Evolutionary conservation across 495 filamentous ascomycete species (phyloP).

Genomic region (Xylaria intraflava): DNA sequence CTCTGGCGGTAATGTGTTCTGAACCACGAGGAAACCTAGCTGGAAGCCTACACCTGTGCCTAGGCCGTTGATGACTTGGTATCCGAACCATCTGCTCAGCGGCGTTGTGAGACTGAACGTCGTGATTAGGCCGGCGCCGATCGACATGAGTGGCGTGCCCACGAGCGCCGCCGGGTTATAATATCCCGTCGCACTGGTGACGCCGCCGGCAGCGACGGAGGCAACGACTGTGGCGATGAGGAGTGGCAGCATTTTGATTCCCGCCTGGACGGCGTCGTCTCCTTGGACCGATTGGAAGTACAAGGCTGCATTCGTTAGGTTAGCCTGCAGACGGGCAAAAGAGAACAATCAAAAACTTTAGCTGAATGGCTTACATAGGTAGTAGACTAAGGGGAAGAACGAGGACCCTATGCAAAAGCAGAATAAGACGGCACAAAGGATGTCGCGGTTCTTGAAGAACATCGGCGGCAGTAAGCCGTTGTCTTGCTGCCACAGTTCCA

Average conservation of each 20-base stretch:
- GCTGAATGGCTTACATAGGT: constrained; percentile 47
- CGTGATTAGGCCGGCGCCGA: constrained; percentile 46
- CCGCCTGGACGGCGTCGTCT: constrained; percentile 62
- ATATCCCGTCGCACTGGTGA: constrained; percentile 43
- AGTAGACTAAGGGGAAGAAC: constrained; percentile 65
- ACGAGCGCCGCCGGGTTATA: constrained; percentile 46
- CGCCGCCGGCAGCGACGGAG: constrained; percentile 35
- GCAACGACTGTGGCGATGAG: constrained; percentile 60
- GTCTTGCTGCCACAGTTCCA: constrained; percentile 47
- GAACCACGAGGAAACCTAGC: not conserved
- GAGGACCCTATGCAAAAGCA: constrained; percentile 53
- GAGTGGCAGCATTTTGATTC: constrained; percentile 71
- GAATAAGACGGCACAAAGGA: constrained; percentile 49
- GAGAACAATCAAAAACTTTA: not conserved
- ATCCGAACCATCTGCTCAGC: constrained; percentile 46
- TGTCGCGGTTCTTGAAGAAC: constrained; percentile 50
- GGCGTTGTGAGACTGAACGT: constrained; percentile 42
- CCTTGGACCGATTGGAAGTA: constrained; percentile 88
- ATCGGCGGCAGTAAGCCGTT: constrained; percentile 51
- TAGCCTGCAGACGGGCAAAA: not conserved
- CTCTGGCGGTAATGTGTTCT: constrained; percentile 33
- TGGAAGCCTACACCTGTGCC: constrained; percentile 43
- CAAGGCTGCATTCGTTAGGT: constrained; percentile 40
- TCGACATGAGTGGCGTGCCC: constrained; percentile 38
- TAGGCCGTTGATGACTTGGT: constrained; percentile 43